Conservation (phyloP, 2,329 filamentous ascomycete species). For the Ophiobolus disseminans region DNA sequence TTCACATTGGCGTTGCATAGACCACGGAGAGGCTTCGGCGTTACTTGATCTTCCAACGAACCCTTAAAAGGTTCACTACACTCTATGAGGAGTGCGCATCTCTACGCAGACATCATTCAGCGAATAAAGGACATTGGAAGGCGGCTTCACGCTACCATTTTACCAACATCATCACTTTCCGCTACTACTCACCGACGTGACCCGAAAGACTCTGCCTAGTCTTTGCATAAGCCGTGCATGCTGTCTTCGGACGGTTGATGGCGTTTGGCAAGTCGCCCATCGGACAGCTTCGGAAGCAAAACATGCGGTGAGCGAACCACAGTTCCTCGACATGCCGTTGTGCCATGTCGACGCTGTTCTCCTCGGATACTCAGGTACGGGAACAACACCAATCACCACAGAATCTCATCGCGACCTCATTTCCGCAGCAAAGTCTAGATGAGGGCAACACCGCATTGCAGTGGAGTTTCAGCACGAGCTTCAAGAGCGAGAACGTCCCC, state of each 20-base stretch:
- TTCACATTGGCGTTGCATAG: conserved; percentile 24
- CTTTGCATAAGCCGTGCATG: no score
- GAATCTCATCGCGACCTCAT: neutral
- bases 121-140: conserved; percentile 5
- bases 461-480: neutral
- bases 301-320: conserved; percentile 3
- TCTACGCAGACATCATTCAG: conserved; percentile 7
- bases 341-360: no score
- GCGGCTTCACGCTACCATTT: neutral
- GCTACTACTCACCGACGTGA: no score
- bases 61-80: neutral
- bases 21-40: conserved; percentile 13
- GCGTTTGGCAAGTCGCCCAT: neutral
- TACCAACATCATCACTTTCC: neutral
- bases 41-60: conserved; percentile 1
- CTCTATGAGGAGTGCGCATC: neutral
- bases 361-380: no score
- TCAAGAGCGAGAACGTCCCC: neutral
- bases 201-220: no score
- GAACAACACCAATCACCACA: neutral
- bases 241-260: no score
- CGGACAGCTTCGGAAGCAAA: neutral
- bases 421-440: neutral
- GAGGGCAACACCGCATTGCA: neutral
- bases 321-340: no score